Conservation (phyloP, 2,329 filamentous ascomycete species). For the Fonsecaea erecta region DNA sequence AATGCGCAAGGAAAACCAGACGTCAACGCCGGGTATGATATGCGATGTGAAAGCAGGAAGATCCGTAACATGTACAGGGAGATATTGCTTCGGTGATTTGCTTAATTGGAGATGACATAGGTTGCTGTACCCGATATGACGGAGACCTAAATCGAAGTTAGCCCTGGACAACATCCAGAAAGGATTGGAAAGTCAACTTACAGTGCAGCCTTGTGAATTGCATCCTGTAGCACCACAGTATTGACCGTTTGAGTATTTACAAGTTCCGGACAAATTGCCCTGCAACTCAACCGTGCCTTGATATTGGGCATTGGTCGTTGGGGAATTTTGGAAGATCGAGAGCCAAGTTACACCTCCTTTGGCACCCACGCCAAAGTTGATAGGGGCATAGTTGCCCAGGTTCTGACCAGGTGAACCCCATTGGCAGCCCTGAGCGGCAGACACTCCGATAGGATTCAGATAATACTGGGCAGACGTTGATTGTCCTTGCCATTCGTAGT, state of each 20-base stretch:
- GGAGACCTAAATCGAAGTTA: constrained; percentile 48
- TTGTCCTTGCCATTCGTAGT: constrained; percentile 77
- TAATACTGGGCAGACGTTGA: constrained; percentile 94
- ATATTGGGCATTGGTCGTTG: constrained; percentile 71
- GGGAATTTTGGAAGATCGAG: constrained; percentile 81
- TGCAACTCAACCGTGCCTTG: constrained; percentile 79
- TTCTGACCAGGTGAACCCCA: constrained; percentile 69
- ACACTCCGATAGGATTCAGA: constrained; percentile 79
- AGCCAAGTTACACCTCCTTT: constrained; percentile 73
- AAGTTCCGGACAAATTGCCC: constrained; percentile 67
- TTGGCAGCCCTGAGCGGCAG: constrained; percentile 70
- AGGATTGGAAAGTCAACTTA: constrained; percentile 57
- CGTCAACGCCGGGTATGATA: constrained; percentile 35
- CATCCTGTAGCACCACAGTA: constrained; percentile 61
- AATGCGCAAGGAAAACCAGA: constrained; percentile 23
- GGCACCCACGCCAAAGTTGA: constrained; percentile 78
- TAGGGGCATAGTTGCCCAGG: constrained; percentile 82
- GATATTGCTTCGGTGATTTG: constrained; percentile 1
- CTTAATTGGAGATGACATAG: constrained; percentile 49
- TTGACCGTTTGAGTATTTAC: constrained; percentile 68
- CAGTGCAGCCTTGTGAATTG: constrained; percentile 74
- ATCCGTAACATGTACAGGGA: constrained; percentile 31
- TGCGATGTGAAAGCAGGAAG: constrained; percentile 30
- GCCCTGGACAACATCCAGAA: constrained; percentile 2
- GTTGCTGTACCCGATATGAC: constrained; percentile 56